Evolutionary conservation across 2,329 filamentous ascomycete genomes (phyloP).

Genomic region (Laburnicola sp.): DNA sequence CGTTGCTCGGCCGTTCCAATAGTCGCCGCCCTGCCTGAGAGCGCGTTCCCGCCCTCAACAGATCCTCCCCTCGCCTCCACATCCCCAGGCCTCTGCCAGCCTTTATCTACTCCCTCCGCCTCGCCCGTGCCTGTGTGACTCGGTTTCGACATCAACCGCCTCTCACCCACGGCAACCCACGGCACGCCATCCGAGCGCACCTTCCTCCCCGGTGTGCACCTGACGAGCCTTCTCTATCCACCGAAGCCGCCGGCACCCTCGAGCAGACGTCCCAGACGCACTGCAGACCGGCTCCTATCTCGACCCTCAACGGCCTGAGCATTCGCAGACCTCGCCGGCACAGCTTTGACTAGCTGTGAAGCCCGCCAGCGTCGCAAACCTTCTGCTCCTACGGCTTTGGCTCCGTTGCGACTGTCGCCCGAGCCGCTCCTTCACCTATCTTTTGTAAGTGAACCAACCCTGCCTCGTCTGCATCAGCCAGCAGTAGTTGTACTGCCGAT

Average conservation of each 20-base stretch:
- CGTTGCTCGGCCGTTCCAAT: slow-evolving; percentile 31
- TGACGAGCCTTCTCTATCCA: slow-evolving; percentile 17
- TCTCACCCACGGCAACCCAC: slow-evolving; percentile 20
- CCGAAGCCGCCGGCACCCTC: slow-evolving; percentile 39
- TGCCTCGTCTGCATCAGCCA: neutral
- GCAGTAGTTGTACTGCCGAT: neutral
- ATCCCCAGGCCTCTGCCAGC: slow-evolving; percentile 40
- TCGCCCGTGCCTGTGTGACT: slow-evolving; percentile 20
- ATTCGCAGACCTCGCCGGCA: slow-evolving; percentile 32
- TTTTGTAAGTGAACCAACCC: slow-evolving; percentile 11
- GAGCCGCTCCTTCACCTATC: slow-evolving; percentile 9
- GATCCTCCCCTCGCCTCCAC: slow-evolving; percentile 30
- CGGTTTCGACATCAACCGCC: slow-evolving; percentile 21
- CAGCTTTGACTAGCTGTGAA: slow-evolving; percentile 49
- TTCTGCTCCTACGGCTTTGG: slow-evolving; percentile 13
- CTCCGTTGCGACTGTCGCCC: neutral
- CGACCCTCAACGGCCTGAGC: slow-evolving; percentile 15
- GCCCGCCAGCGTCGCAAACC: slow-evolving; percentile 13
- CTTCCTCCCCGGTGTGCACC: slow-evolving; percentile 22
- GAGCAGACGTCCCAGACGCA: slow-evolving; percentile 17
- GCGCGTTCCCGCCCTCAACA: slow-evolving; percentile 41
- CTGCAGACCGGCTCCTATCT: slow-evolving; percentile 13
- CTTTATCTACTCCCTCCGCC: slow-evolving; percentile 23
- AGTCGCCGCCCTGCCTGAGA: slow-evolving; percentile 35
- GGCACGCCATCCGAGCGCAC: slow-evolving; percentile 24